A percentile compares a stretch with the other conserved stretches of the same genome.
Conservation (phyloP, 1,139 yeast species). For the Candida mesenterica region DNA sequence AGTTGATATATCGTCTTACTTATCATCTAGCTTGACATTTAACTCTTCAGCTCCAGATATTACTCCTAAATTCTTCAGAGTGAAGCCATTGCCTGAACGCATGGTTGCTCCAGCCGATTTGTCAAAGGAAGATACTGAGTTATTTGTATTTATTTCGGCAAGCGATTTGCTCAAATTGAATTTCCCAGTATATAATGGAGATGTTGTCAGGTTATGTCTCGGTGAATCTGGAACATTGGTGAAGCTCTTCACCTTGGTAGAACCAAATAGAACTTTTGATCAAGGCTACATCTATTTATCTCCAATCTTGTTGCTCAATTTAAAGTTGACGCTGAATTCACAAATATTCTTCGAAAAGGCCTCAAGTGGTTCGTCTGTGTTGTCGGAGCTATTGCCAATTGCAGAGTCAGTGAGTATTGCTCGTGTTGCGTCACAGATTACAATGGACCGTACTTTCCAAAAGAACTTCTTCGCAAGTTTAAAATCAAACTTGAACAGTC, state of each 20-base stretch:
- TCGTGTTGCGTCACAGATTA: conserved; percentile 67
- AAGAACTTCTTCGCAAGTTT: conserved; percentile 62
- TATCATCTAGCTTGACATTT: conserved; percentile 31
- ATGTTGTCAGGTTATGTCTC: conserved; percentile 46
- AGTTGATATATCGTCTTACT: conserved; percentile 38
- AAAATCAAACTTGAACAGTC: conserved; percentile 58
- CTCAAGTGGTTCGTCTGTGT: conserved; percentile 6
- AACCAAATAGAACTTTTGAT: conserved; percentile 51
- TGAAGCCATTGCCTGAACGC: conserved; percentile 31
- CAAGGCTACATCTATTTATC: conserved; percentile 51
- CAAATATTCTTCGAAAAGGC: conserved; percentile 24
- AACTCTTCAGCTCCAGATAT: conserved; percentile 10
- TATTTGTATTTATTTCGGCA: conserved; percentile 53
- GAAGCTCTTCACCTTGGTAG: conserved; percentile 58
- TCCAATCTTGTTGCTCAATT: conserved; percentile 60
- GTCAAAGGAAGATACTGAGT: conserved; percentile 42
- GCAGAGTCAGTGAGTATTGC: conserved; percentile 52
- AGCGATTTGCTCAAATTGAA: conserved; percentile 56
- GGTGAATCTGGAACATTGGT: conserved; percentile 32
- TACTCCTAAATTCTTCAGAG: conserved; percentile 18
- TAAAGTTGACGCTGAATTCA: conserved; percentile 35
- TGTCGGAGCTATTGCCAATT: conserved; percentile 18
- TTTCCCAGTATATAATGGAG: conserved; percentile 64
- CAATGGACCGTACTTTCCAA: conserved; percentile 67
- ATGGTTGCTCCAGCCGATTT: conserved; percentile 25